A percentile compares a stretch with the other conserved stretches of the same genome.
These are phyloP conservation scores for Ceratobasidium sp. DNA, from an alignment of 1,284 basidiomycete genomes.

Conservation along the genomic window DNA sequence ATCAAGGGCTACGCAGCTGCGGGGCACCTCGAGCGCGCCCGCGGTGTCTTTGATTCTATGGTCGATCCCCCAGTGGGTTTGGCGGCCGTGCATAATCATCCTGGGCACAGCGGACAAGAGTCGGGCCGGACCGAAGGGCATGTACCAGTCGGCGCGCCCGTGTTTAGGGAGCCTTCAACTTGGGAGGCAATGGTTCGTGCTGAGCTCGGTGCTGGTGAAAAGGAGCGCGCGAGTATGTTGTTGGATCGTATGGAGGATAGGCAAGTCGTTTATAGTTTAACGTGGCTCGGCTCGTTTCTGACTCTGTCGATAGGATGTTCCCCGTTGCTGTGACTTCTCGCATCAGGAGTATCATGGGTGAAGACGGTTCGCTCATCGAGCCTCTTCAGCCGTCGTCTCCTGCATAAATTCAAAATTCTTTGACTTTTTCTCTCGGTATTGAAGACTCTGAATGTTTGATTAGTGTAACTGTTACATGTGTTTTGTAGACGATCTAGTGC, in stretches of 20 bases:
- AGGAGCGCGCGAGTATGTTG: constrained; percentile 71
- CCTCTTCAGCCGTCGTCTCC: constrained; percentile 4
- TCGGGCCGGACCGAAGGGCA: constrained; percentile 43
- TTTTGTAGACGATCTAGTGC: neutral
- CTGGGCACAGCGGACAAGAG: constrained; percentile 60
- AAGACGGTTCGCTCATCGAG: constrained; percentile 35
- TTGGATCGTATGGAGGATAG: constrained; percentile 78
- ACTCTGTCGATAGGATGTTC: constrained; percentile 60
- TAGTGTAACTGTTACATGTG: neutral
- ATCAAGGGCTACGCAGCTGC: constrained; percentile 87
- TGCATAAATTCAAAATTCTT: neutral
- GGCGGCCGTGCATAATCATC: constrained; percentile 89
- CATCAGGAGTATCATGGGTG: constrained; percentile 59
- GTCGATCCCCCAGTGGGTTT: constrained; percentile 85
- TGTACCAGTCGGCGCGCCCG: constrained; percentile 59
- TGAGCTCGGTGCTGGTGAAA: constrained; percentile 81
- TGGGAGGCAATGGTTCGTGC: constrained; percentile 96
- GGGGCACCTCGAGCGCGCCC: constrained; percentile 72
- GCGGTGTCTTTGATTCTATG: constrained; percentile 85
- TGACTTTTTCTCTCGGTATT: neutral
- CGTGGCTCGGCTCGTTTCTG: neutral
- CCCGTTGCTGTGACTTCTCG: constrained; percentile 72
- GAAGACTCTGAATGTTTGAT: constrained; percentile 1
- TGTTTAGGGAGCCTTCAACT: constrained; percentile 73
- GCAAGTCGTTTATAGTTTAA: constrained; percentile 54